Evolutionary conservation across 257 asterid species (phyloP).

Genomic region (Hygrophila difformis): DNA sequence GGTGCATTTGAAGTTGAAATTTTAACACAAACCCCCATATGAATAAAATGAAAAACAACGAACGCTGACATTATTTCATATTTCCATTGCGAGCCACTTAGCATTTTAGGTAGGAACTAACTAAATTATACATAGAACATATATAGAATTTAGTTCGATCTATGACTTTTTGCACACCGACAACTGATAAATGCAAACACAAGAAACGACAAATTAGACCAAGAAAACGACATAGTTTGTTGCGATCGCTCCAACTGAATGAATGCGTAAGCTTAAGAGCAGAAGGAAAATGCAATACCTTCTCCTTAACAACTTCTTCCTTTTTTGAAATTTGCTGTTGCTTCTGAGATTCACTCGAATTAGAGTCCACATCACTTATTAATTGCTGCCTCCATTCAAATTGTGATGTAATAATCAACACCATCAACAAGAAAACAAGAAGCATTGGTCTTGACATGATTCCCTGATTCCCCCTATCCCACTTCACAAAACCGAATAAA

Average conservation of each 20-base stretch:
- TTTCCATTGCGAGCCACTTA: not conserved
- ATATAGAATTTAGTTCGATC: constrained; percentile 2
- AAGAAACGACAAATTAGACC: not conserved
- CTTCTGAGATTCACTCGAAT: constrained; percentile 50
- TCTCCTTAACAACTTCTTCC: constrained; percentile 70
- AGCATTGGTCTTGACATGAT: constrained; percentile 74
- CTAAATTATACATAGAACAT: not conserved
- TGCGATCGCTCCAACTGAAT: not conserved
- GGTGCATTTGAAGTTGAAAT: no score
- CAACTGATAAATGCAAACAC: constrained; percentile 4
- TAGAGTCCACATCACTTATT: constrained; percentile 48
- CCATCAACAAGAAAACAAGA: constrained; percentile 58
- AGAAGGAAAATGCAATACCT: constrained; percentile 35
- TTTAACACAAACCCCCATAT: no score
- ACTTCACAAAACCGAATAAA: constrained; percentile 42
- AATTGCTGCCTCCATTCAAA: constrained; percentile 86
- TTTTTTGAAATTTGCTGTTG: constrained; percentile 52
- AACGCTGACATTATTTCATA: no score
- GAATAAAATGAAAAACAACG: no score
- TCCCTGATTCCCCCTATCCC: constrained; percentile 29
- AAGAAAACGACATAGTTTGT: no score
- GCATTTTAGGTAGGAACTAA: not conserved
- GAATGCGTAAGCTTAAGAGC: not conserved
- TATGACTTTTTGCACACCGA: constrained; percentile 8
- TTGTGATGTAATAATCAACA: constrained; percentile 70